Base-by-base conservation (phyloP, 192 early-diverging fungal species). In the Coemansia sp. region DNA sequence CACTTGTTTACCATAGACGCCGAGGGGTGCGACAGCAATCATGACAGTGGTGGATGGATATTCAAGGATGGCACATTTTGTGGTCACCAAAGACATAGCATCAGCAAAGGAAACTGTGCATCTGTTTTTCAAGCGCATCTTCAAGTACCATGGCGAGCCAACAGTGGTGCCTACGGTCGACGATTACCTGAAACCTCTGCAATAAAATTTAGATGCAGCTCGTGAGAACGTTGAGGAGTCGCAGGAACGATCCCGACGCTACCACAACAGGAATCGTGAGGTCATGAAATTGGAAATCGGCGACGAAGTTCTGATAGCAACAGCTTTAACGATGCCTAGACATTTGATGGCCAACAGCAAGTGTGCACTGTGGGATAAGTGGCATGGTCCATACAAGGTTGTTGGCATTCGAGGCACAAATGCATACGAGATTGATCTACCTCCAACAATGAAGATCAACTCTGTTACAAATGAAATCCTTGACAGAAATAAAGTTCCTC, bases 331-430 rank as follows among this genome's bases (percentile, higher is more conserved):
- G 6, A 23, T 28, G 2, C 59, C 39, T 6, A 25, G 7, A n/a
- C 6, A 61, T 7, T 6, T 61, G 15, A 39, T 46, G 60, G 42
- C 43, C 21, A 25, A 25, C 16, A 46, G 21, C 3, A 60, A 60
- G 59, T 20, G 34, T 12, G 35, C 28, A 7, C 10, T 60, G 35
- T 40, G 59, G 59, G 59, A 60, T 20, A 39, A 23, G 21, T 60
- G 59, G 59, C 59, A 61, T 26, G 40, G 59, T 2, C 59, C 40
- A 15, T 61, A 61, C 16, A 42, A 61, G 23, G 59, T 61, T 7
- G 28, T 61, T 29, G 16, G 23, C 4, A 8, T 25, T 15, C 18
- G 13, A 3, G 40, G 59, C 21, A 7, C 40, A 45, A 61, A 61
- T 13, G 59, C 59, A 3, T 61, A 61, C 30, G 18, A 28, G 2